Conservation (phyloP, 768 basidiomycete genomes). For the Russula emetica region DNA sequence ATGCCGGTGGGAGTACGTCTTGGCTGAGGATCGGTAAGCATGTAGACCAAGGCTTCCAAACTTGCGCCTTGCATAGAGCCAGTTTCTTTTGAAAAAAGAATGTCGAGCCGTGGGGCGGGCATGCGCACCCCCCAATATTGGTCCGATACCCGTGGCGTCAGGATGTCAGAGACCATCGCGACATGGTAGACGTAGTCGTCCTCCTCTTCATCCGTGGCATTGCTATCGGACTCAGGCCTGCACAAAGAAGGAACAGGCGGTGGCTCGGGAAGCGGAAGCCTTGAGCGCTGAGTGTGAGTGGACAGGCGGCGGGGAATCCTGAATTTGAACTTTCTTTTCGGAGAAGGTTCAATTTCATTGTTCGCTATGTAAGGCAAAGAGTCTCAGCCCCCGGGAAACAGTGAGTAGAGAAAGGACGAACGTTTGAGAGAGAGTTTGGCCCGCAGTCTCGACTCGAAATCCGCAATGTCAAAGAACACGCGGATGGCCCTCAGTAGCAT, state of each 20-base stretch:
- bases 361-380: not conserved
- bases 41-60: constrained; percentile 11
- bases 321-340: constrained; percentile 15
- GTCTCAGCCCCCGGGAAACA: not conserved
- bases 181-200: constrained; percentile 14
- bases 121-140: constrained; percentile 18
- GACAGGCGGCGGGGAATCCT: constrained; percentile 15
- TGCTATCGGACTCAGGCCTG: not conserved
- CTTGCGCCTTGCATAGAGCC: constrained; percentile 13
- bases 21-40: constrained; percentile 21
- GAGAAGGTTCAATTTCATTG: not conserved
- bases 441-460: constrained; percentile 16
- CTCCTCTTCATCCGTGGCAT: constrained; percentile 4
- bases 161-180: constrained; percentile 13
- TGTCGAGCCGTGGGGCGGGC: constrained; percentile 9
- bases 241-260: not conserved
- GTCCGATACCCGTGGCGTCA: not conserved
- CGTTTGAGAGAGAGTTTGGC: constrained; percentile 10
- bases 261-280: not conserved
- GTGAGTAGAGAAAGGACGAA: not conserved
- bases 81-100: constrained; percentile 5
- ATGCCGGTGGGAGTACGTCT: not conserved
- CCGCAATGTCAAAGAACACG: constrained; percentile 15
- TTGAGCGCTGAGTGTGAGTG: not conserved
- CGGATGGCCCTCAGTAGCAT: constrained; percentile 16